Conservation (phyloP, 2,329 filamentous ascomycete species). For the Aspergillus tamarii region DNA sequence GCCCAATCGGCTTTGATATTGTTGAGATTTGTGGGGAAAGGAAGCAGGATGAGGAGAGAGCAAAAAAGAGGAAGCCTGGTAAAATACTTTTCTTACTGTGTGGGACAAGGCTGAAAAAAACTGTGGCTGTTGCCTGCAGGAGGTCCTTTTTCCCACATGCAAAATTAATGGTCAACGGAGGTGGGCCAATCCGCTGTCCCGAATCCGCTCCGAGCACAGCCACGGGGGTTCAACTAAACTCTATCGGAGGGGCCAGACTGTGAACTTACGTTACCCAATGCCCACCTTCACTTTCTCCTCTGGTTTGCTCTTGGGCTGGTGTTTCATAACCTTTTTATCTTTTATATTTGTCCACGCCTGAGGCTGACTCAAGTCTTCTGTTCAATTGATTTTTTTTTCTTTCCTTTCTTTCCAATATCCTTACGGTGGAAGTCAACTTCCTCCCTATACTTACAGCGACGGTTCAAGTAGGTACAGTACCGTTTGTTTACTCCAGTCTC, state of each 20-base stretch:
- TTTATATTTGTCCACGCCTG: neutral
- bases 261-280: conserved; percentile 1
- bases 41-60: neutral
- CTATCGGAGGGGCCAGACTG: conserved; percentile 7
- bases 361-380: neutral
- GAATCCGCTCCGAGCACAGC: neutral
- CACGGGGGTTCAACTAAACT: neutral
- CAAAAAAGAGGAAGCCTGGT: neutral
- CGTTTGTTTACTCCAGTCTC: neutral
- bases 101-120: conserved; percentile 5
- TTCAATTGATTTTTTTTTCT: neutral
- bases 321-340: neutral
- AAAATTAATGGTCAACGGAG: neutral
- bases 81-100: neutral
- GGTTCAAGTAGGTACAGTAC: neutral
- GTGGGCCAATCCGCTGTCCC: neutral
- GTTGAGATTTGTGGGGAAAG: neutral
- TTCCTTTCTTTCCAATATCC: neutral
- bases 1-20: neutral
- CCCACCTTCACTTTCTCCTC: neutral
- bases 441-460: neutral
- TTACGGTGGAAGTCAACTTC: neutral
- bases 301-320: neutral
- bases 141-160: neutral
- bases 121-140: conserved; percentile 3